Percentiles rank a stretch among this genome's conserved stretches.
These are phyloP conservation scores for Moesziomyces aphidis DNA, from an alignment of 1,284 basidiomycete species.

Conservation along the genomic window DNA sequence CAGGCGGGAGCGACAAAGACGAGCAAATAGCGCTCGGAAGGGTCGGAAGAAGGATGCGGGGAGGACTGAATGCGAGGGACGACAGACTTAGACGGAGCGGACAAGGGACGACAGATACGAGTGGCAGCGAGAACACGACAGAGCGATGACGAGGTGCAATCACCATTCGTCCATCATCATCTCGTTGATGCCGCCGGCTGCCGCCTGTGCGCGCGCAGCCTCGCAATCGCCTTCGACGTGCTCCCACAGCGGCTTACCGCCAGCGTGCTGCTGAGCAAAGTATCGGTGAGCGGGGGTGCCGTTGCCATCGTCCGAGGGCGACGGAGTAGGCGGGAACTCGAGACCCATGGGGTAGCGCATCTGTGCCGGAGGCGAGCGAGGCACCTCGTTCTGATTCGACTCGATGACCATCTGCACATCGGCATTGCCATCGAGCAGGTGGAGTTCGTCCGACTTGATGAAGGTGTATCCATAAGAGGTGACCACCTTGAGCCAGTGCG, in stretches of 20 bases:
- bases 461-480: conserved; percentile 52
- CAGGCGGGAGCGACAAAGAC: neutral
- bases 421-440: conserved; percentile 40
- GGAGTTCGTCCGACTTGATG: conserved; percentile 43
- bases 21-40: neutral
- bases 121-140: neutral
- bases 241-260: conserved; percentile 37
- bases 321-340: conserved; percentile 46
- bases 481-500: conserved; percentile 50
- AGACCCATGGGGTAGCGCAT: conserved; percentile 39
- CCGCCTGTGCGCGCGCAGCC: conserved; percentile 13
- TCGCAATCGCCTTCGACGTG: conserved; percentile 42
- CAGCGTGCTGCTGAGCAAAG: conserved; percentile 24
- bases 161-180: conserved; percentile 55
- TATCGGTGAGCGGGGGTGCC: conserved; percentile 16
- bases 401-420: conserved; percentile 51
- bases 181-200: conserved; percentile 29
- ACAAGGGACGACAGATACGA: neutral
- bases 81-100: neutral
- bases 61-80: neutral
- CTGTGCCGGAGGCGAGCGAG: conserved; percentile 32
- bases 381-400: conserved; percentile 34
- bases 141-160: conserved; percentile 1
- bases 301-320: conserved; percentile 42
- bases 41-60: neutral